A percentile compares a stretch with the other conserved stretches of the same genome.
Conservation (phyloP, 2,329 filamentous ascomycete genomes). For the Aspergillus terreus region DNA sequence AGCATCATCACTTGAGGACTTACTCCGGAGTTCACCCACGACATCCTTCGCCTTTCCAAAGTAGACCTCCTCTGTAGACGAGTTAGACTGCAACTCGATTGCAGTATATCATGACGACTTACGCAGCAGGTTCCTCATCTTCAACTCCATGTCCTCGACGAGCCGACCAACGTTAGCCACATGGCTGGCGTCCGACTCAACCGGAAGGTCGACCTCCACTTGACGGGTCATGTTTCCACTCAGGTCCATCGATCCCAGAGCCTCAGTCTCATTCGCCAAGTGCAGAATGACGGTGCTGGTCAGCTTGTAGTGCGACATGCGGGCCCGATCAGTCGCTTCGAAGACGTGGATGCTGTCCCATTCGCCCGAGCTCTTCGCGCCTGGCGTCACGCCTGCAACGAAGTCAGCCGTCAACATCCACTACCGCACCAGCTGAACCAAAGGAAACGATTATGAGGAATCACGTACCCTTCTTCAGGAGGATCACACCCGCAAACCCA, state of each 20-base stretch:
- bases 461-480: slow-evolving; percentile 82
- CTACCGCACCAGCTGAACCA: no score
- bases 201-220: slow-evolving; percentile 84
- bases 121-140: slow-evolving; percentile 94
- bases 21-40: slow-evolving; percentile 87
- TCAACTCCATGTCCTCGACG: slow-evolving; percentile 99
- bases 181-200: slow-evolving; percentile 87
- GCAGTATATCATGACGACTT: slow-evolving; percentile 17
- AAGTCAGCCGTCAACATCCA: no score
- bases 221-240: slow-evolving; percentile 98
- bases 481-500: slow-evolving; percentile 91
- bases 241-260: slow-evolving; percentile 81
- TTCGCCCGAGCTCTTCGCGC: slow-evolving; percentile 68
- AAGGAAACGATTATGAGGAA: no score
- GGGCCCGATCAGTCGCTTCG: slow-evolving; percentile 87
- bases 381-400: slow-evolving; percentile 58
- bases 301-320: slow-evolving; percentile 93
- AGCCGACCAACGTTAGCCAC: slow-evolving; percentile 91
- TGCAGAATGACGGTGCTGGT: slow-evolving; percentile 95
- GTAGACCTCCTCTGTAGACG: slow-evolving; percentile 76
- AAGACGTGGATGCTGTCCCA: slow-evolving; percentile 99
- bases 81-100: slow-evolving; percentile 11
- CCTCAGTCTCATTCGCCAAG: slow-evolving; percentile 64
- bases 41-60: slow-evolving; percentile 99
- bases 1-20: slow-evolving; percentile 19